These are phyloP conservation scores for Suillus tomentosus DNA, from an alignment of 768 basidiomycete genomes.

Conservation along the genomic window DNA sequence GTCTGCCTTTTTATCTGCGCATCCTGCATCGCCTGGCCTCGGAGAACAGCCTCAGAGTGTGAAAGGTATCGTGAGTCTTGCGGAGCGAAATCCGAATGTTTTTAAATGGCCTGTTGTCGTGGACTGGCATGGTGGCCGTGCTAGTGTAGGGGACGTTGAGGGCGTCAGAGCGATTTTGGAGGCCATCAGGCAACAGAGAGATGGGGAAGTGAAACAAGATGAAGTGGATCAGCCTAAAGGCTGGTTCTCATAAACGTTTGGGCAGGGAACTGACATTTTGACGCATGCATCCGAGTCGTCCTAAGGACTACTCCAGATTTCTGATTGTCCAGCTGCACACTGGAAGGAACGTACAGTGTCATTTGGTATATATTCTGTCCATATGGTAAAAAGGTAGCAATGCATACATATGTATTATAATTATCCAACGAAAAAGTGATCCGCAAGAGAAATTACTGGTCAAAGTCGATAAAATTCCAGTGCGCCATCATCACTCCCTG, in stretches of 20 bases:
- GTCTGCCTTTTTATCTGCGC: constrained; percentile 58
- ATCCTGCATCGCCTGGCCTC: constrained; percentile 47
- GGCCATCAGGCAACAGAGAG: constrained; percentile 60
- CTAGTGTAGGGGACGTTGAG: constrained; percentile 65
- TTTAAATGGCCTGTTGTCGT: constrained; percentile 83
- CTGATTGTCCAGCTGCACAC: not conserved
- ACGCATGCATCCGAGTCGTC: too few species aligned
- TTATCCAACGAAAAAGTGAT: not conserved
- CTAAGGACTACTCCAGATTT: not conserved
- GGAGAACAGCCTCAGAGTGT: constrained; percentile 43
- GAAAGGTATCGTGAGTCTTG: constrained; percentile 51
- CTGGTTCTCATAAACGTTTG: constrained; percentile 46
- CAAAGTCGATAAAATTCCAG: not conserved
- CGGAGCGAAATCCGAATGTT: constrained; percentile 53
- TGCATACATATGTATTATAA: not conserved
- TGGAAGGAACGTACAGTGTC: not conserved
- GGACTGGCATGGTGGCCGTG: constrained; percentile 70
- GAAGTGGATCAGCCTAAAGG: constrained; percentile 51
- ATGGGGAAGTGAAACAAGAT: constrained; percentile 56
- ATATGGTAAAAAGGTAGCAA: not conserved
- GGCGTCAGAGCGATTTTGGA: constrained; percentile 72
- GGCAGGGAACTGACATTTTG: not conserved
- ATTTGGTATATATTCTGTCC: not conserved
- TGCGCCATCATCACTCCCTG: not conserved
- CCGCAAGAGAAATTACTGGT: constrained; percentile 1